Base-by-base conservation (phyloP, 1,284 basidiomycete genomes). In the Heterobasidion occidentale region DNA sequence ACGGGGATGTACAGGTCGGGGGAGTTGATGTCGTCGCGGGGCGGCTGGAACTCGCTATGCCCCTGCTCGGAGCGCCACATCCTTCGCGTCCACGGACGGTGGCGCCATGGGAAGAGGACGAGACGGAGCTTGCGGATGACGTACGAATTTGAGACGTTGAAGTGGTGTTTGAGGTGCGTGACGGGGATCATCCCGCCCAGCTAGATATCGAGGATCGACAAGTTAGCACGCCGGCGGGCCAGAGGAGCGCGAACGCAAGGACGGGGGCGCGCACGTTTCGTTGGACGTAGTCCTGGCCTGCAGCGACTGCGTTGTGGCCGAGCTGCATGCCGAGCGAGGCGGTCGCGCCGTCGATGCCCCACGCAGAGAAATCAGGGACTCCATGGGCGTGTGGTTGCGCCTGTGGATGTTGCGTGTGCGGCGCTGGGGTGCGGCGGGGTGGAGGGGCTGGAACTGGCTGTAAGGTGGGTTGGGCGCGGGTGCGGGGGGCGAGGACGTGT, bases 311-410 rank as follows among this genome's bases (percentile, higher is more conserved):
- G 63, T 85, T 94, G 63, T 88, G 86, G 6, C 96, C 94, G 49
- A 99, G 86, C 71, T 98, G 96, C 79, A 99, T 90, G 36, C 96
- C 94, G 72, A 99, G 90, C 71, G 97, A 92, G 0, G 96, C 90
- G 2, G 97, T 98, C 3, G 93, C 86, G 68, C 94, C 92, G 69
- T 98, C 90, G 71, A 98, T 81, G 0, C 87, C 86, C 88, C 88
- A 92, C 17, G 86, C 84, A 1, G 77, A 77, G 62, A 86, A 87
- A 65, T 87, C 80, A 4, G 79, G 74, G 34, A 67, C 56, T 11
- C 53, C 59, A 17, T 61, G 59, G 52, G 60, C 59, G 20, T 60
- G 58, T 7, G 58, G 58, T 27, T 66, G 64, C 8, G 62, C 62
- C 20, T 38, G 34, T 38, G 65, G 65, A 35, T 59, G 61, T 46